Conservation (phyloP, 2,329 filamentous ascomycete genomes). For the Trichoderma breve region DNA sequence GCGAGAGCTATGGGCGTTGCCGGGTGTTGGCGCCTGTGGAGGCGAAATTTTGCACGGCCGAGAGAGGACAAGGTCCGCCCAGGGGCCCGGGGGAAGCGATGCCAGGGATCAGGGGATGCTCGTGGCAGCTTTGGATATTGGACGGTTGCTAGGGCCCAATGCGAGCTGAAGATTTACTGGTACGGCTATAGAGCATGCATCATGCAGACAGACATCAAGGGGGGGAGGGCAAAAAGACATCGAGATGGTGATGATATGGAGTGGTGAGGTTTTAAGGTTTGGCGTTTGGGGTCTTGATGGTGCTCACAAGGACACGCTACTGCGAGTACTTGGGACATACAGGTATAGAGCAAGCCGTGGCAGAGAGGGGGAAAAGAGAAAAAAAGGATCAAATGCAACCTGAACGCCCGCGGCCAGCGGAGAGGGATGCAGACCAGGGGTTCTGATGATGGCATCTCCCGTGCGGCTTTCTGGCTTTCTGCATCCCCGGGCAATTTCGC, state of each 20-base stretch:
- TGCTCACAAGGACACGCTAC: neutral
- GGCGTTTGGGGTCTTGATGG: neutral
- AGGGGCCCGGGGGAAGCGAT: neutral
- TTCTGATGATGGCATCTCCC: neutral
- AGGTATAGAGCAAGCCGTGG: neutral
- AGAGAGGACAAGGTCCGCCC: conserved; percentile 1
- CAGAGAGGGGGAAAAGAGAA: neutral
- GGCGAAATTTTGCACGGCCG: conserved; percentile 12
- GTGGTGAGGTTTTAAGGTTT: neutral
- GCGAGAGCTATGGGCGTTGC: neutral
- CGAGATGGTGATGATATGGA: neutral
- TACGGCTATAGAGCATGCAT: neutral
- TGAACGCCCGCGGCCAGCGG: neutral
- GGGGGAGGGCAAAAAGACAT: neutral
- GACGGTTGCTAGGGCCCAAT: neutral
- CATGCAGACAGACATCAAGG: neutral
- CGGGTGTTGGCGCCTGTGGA: conserved; percentile 8
- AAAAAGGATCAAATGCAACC: neutral
- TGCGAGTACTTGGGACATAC: neutral
- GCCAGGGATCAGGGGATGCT: neutral
- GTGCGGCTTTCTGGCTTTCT: neutral
- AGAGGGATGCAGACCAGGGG: conserved; percentile 9
- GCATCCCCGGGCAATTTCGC: conserved; percentile 14
- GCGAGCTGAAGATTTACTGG: neutral
- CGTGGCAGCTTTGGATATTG: neutral